Conservation (phyloP, 331 rosid species). For the Prunus yedoensis region DNA sequence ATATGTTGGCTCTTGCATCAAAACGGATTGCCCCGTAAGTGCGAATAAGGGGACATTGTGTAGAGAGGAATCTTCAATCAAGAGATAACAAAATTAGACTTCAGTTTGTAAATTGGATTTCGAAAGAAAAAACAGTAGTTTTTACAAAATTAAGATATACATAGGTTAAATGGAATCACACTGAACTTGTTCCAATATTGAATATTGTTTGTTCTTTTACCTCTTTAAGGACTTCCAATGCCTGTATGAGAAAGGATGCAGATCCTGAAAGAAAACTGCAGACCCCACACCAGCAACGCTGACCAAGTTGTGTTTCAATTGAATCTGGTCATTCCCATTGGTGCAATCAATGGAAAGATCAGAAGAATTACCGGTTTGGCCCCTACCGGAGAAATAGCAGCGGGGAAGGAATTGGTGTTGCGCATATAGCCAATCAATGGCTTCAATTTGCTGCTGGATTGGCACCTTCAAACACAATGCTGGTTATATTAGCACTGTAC, state of each 20-base stretch:
- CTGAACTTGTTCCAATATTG: background rate
- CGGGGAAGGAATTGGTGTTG: slow-evolving; percentile 69
- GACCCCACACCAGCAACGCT: slow-evolving; percentile 88
- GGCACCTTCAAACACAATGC: slow-evolving; percentile 52
- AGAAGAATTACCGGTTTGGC: slow-evolving; percentile 18
- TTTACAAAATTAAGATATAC: background rate
- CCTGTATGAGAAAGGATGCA: slow-evolving; percentile 55
- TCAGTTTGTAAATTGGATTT: background rate
- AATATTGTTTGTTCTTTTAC: slow-evolving; percentile 28
- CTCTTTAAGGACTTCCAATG: slow-evolving; percentile 86
- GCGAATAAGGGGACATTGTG: slow-evolving; percentile 72
- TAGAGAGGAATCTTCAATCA: slow-evolving; percentile 72
- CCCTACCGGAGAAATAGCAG: slow-evolving; percentile 68
- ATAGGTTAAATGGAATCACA: background rate
- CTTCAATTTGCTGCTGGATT: slow-evolving; percentile 67
- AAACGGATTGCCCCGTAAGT: slow-evolving; percentile 93
- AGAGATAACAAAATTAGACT: background rate
- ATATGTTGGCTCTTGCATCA: slow-evolving; percentile 56
- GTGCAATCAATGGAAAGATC: slow-evolving; percentile 2
- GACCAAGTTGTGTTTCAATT: slow-evolving; percentile 32
- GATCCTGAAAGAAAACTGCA: slow-evolving; percentile 66
- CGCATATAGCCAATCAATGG: slow-evolving; percentile 80
- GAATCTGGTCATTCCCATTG: slow-evolving; percentile 28
- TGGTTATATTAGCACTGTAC: background rate
- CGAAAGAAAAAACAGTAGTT: background rate